A percentile compares a stretch with the other conserved stretches of the same genome.
phyloP scores from a whole-genome alignment of 1,139 yeast species.

The Tardiomyces depauwii region DNA sequence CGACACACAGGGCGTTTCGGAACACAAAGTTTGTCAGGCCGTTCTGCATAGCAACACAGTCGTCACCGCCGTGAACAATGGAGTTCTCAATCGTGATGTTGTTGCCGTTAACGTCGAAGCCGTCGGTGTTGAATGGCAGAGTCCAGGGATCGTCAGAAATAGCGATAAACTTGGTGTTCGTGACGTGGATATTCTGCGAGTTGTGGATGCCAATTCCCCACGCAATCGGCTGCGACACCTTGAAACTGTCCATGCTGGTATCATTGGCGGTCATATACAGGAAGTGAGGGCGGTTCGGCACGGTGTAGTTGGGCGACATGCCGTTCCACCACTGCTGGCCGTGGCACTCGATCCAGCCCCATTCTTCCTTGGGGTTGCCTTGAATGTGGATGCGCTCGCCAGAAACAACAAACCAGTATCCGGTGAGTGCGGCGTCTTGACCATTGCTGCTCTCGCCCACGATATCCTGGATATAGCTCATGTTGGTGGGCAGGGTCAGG shows the following conservation, averaged over 20 bases:
- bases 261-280: not conserved
- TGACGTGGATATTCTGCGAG: not conserved
- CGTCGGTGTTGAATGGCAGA: constrained; percentile 1
- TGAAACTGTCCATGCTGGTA: not conserved
- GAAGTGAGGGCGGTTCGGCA: not conserved
- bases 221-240: not conserved
- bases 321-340: not conserved
- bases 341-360: constrained; percentile 1
- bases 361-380: not conserved
- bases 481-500: not conserved
- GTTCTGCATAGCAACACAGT: not conserved
- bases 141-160: not conserved
- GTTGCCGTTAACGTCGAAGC: not conserved
- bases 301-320: not conserved
- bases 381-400: not conserved
- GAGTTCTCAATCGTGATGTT: not conserved
- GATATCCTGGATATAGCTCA: not conserved
- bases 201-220: not conserved
- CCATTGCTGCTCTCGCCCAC: not conserved
- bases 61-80: not conserved
- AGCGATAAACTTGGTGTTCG: not conserved
- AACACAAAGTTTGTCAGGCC: not conserved
- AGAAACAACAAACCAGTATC: not conserved
- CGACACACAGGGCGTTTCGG: not conserved
- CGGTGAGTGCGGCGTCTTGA: not conserved